A percentile compares a stretch with the other conserved stretches of the same genome.
Conservation (phyloP, 1,139 yeast species). For the Sugiyamaella sp. region DNA sequence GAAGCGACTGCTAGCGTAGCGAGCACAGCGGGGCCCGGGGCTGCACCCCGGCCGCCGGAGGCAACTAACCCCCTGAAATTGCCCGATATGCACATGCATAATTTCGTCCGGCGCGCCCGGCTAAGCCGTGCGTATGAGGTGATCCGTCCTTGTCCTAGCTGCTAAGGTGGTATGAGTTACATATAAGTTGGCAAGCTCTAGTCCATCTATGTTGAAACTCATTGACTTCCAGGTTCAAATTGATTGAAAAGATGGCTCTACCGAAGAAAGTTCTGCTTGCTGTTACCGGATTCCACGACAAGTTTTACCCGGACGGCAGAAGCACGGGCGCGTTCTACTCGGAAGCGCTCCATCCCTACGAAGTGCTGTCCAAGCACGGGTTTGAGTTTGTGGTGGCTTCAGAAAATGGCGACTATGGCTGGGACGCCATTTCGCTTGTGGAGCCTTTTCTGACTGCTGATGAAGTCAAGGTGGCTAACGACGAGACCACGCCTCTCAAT, state of each 20-base stretch:
- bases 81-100: no score
- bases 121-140: no score
- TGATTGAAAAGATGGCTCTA: slow-evolving; percentile 17
- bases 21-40: no score
- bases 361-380: slow-evolving; percentile 51
- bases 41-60: no score
- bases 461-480: slow-evolving; percentile 47
- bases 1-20: no score
- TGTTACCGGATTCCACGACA: slow-evolving; percentile 52
- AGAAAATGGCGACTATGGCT: slow-evolving; percentile 58
- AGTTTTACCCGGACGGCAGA: slow-evolving; percentile 58
- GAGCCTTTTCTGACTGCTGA: slow-evolving; percentile 49
- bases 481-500: slow-evolving; percentile 48
- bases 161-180: no score
- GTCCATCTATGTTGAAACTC: no score
- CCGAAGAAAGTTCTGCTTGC: slow-evolving; percentile 53
- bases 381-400: slow-evolving; percentile 58
- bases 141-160: no score
- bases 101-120: no score
- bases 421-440: slow-evolving; percentile 56
- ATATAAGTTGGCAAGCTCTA: no score
- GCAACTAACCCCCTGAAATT: no score
- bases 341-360: slow-evolving; percentile 62
- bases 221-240: no score
- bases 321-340: slow-evolving; percentile 59